phyloP scores from a whole-genome alignment of 129 eudicot genomes.

The Arctium minus region DNA sequence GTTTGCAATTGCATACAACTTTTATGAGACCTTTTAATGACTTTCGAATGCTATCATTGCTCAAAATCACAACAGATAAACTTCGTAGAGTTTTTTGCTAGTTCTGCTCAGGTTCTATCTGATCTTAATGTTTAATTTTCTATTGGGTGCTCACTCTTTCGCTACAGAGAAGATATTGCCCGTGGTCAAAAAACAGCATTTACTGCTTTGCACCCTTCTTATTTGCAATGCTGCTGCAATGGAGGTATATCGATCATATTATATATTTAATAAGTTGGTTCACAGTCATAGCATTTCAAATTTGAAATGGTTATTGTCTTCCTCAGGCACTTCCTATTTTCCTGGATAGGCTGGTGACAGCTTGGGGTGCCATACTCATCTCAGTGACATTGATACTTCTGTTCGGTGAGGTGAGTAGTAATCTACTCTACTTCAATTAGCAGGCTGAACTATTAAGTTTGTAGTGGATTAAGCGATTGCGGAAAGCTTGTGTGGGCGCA shows the following conservation, averaged over 20 bases:
- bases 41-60: not conserved
- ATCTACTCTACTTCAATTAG: not conserved
- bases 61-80: not conserved
- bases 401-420: slow-evolving; percentile 79
- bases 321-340: slow-evolving; percentile 95
- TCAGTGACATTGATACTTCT: slow-evolving; percentile 92
- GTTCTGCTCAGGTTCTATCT: not conserved
- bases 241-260: slow-evolving; percentile 58
- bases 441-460: not conserved
- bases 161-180: slow-evolving; percentile 82
- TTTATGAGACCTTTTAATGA: not conserved
- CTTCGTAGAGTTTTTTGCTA: not conserved
- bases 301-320: not conserved
- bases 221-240: slow-evolving; percentile 97
- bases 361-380: slow-evolving; percentile 94
- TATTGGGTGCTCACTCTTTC: not conserved
- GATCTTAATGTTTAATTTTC: not conserved
- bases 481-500: not conserved
- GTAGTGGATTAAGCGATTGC: not conserved
- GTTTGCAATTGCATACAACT: too few species aligned
- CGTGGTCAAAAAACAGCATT: slow-evolving; percentile 83
- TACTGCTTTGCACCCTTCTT: slow-evolving; percentile 82
- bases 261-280: not conserved
- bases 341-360: slow-evolving; percentile 66
- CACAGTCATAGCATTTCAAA: not conserved